phyloP scores from a whole-genome alignment of 164 flowering plant species.

The Chimonanthus praecox region DNA sequence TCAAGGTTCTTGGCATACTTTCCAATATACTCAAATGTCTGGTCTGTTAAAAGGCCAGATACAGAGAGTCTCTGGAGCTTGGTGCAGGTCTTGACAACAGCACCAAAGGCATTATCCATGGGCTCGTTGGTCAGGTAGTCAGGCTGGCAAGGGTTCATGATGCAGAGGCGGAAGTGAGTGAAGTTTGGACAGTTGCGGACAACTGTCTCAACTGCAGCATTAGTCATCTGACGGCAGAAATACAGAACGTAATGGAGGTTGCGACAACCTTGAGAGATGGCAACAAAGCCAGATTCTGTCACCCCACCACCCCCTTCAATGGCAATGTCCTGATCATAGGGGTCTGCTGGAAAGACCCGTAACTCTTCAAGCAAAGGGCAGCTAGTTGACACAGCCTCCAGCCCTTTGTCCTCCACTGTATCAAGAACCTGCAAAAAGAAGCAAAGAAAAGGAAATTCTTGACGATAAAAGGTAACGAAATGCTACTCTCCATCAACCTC shows the following conservation, averaged over 20 bases:
- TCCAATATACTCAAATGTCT: conserved; percentile 67
- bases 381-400: conserved; percentile 58
- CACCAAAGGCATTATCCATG: conserved; percentile 80
- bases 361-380: conserved; percentile 72
- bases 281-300: conserved; percentile 66
- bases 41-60: conserved; percentile 73
- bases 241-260: conserved; percentile 65
- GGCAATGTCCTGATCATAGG: conserved; percentile 36
- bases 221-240: conserved; percentile 80
- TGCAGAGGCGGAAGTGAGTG: conserved; percentile 76
- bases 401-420: conserved; percentile 66
- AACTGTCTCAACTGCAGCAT: conserved; percentile 63
- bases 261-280: conserved; percentile 74
- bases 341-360: conserved; percentile 72
- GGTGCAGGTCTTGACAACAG: conserved; percentile 59
- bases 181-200: conserved; percentile 73
- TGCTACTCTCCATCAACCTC: not conserved
- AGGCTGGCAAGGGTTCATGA: conserved; percentile 60
- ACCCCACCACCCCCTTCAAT: conserved; percentile 38
- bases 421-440: conserved; percentile 50
- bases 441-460: not conserved
- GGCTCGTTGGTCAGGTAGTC: conserved; percentile 64
- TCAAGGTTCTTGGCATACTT: conserved; percentile 63
- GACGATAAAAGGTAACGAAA: not conserved
- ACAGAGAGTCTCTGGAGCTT: conserved; percentile 68